Evolutionary conservation across 106 monocot species (phyloP).

Genomic region (Ottelia alismoides): DNA sequence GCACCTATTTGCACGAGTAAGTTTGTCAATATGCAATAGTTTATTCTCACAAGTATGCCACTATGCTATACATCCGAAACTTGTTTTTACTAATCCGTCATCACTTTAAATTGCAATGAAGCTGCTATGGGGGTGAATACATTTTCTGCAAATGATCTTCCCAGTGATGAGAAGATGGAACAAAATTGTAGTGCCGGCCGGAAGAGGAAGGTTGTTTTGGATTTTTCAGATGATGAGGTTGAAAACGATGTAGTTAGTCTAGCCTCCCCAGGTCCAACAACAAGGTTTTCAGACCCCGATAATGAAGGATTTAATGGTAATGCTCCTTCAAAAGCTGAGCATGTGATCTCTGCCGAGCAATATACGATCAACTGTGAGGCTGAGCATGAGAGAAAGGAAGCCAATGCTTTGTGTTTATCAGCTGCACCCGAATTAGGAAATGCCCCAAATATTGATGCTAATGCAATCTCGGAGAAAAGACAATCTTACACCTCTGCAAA

Average conservation of each 20-base stretch:
- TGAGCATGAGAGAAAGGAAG: constrained; percentile 14
- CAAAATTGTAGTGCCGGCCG: constrained; percentile 29
- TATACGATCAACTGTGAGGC: constrained; percentile 11
- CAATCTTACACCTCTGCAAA: background rate
- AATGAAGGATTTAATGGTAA: constrained; percentile 8
- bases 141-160: no score
- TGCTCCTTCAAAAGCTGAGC: constrained; percentile 20
- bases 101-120: no score
- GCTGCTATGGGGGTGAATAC: no score
- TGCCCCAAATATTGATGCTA: background rate
- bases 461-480: background rate
- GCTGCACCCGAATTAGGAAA: background rate
- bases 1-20: constrained; percentile 15
- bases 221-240: constrained; percentile 81
- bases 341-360: constrained; percentile 6
- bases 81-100: no score
- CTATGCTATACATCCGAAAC: no score
- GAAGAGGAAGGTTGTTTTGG: constrained; percentile 70
- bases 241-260: constrained; percentile 50
- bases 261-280: constrained; percentile 54
- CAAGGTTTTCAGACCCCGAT: constrained; percentile 4
- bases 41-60: no score
- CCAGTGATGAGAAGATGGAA: no score
- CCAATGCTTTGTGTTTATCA: background rate
- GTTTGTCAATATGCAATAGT: no score